These are phyloP conservation scores for Claviceps monticola DNA, from an alignment of 2,329 filamentous ascomycete species.

Conservation along the genomic window DNA sequence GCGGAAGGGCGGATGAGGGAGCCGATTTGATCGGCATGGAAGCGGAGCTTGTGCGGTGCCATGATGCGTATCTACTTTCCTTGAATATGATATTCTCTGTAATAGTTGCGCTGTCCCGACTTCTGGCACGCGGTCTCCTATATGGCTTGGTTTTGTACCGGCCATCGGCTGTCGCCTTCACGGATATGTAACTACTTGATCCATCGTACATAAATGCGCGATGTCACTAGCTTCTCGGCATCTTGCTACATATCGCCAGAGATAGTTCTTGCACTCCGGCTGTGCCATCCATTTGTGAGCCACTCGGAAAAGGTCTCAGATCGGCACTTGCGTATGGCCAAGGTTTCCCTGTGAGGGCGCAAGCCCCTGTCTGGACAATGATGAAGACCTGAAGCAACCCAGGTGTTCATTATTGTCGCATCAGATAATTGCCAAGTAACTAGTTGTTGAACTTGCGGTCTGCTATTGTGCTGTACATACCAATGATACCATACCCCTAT, in stretches of 20 bases:
- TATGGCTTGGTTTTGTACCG: not conserved
- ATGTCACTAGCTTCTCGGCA: not conserved
- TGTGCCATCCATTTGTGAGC: no score
- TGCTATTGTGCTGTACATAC: no score
- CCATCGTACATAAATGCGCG: no score
- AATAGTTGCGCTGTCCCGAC: not conserved
- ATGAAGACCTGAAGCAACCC: no score
- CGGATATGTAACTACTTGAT: not conserved
- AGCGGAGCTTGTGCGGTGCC: constrained; percentile 28
- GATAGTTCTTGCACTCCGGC: not conserved
- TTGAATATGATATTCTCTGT: not conserved
- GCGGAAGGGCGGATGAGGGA: constrained; percentile 53
- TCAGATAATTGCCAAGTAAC: no score
- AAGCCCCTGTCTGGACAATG: no score
- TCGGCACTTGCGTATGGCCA: no score
- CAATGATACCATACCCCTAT: no score
- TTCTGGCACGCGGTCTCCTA: not conserved
- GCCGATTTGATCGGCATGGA: constrained; percentile 60
- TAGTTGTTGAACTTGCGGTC: no score
- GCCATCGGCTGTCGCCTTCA: not conserved
- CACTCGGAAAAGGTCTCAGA: no score
- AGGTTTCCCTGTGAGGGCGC: no score
- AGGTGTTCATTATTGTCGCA: no score
- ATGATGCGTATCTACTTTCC: not conserved
- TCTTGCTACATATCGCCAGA: not conserved